Base-by-base conservation (phyloP, 2,329 filamentous ascomycete species). In the Fusarium proliferatum region DNA sequence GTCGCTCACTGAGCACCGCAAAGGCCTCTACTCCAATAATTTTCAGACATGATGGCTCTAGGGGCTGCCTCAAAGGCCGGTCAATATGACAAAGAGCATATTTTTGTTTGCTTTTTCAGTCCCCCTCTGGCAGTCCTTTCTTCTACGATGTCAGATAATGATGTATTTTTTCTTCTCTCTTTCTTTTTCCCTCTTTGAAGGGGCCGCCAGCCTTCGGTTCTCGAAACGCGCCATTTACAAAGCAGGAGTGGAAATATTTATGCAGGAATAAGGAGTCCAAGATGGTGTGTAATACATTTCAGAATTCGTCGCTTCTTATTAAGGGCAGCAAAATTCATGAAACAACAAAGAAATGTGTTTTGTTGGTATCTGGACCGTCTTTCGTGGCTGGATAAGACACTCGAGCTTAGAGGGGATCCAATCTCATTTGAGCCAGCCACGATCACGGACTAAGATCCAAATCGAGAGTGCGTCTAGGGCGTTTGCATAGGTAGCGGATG, bases 371-470 rank as follows among this genome's bases (percentile, higher is more conserved):
- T 58, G 33, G 59, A n/a, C 70, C 28, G 61, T 59, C 70, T 67
- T 53, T 41, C 42, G 58, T 69, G 66, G 65, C 68, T 72, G 62
- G 53, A 48, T 33, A 41, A 64, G 46, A 57, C 55, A 61, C 49
- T 64, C 62, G 58, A 62, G 64, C 67, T 64, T 61, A 66, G 62
- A 72, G 36, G 65, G 51, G 64, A 19, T 49, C 64, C 55, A 77
- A 77, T 75, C 75, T 75, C 73, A 66, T 71, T 73, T 76, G 62
- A 71, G 75, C 73, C 73, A 77, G 75, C 75, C 75, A 77, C 75
- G 46, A 73, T 76, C 66, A 70, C 75, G 71, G 75, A 55, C 69
- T 49, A 65, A 55, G 59, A 63, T 59, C 73, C 75, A 48, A 74
- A 77, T 76, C 66, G 69, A 74, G 75, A 67, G 61, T 73, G 72